Percentiles rank a stretch among this genome's conserved stretches.
These are phyloP conservation scores for Arxiozyma telluris DNA, from an alignment of 1,139 yeast species.

Conservation along the genomic window DNA sequence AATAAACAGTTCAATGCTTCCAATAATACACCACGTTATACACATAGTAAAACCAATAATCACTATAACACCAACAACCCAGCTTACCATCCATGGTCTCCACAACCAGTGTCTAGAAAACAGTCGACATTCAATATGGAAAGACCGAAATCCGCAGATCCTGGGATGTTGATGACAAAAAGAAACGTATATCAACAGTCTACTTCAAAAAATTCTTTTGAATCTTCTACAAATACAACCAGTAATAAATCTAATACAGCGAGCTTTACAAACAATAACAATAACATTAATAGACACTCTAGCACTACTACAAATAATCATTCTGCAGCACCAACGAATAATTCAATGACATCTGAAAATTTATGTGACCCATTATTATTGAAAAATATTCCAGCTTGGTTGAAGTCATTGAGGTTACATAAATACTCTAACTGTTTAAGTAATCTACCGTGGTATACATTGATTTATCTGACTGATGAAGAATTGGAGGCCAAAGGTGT, in stretches of 20 bases:
- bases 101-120: slow-evolving; percentile 20
- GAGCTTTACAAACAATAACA: not conserved
- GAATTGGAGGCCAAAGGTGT: slow-evolving; percentile 75
- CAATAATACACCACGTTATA: slow-evolving; percentile 4
- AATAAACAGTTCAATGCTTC: slow-evolving; percentile 5
- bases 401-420: slow-evolving; percentile 79
- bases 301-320: slow-evolving; percentile 3
- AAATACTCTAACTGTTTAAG: slow-evolving; percentile 83
- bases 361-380: slow-evolving; percentile 56
- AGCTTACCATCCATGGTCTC: slow-evolving; percentile 25
- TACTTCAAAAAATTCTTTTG: not conserved
- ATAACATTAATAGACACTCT: not conserved
- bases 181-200: slow-evolving; percentile 13
- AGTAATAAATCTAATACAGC: not conserved
- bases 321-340: slow-evolving; percentile 2
- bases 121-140: slow-evolving; percentile 20
- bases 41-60: slow-evolving; percentile 5
- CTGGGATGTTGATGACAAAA: slow-evolving; percentile 13
- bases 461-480: slow-evolving; percentile 61
- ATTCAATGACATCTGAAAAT: slow-evolving; percentile 36
- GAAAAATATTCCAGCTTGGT: slow-evolving; percentile 84
- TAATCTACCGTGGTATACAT: slow-evolving; percentile 67
- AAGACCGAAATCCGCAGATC: slow-evolving; percentile 39
- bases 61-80: slow-evolving; percentile 9
- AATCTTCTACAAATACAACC: not conserved